Evolutionary conservation across 305 asterid species (phyloP).

Genomic region (Petunia hybrid): DNA sequence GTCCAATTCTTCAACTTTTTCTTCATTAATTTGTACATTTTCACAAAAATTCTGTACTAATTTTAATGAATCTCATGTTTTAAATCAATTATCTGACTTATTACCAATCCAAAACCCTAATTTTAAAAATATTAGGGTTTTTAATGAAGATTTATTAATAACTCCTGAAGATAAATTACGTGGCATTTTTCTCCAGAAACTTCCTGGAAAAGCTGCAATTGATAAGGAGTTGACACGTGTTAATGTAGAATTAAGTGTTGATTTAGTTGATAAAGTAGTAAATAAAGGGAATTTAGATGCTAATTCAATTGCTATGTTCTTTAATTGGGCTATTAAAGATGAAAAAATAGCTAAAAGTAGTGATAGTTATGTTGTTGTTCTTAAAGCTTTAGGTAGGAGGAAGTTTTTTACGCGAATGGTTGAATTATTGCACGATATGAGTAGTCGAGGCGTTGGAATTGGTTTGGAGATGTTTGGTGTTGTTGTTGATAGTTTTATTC

Average conservation of each 20-base stretch:
- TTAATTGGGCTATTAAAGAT: conserved; percentile 75
- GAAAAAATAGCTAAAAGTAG: conserved; percentile 42
- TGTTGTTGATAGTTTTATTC: conserved; percentile 68
- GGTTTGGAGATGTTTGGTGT: conserved; percentile 61
- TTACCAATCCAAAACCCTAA: conserved; percentile 50
- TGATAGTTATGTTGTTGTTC: conserved; percentile 47
- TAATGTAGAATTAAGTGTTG: conserved; percentile 57
- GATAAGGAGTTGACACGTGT: conserved; percentile 53
- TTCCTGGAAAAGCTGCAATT: conserved; percentile 54
- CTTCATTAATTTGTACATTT: no score
- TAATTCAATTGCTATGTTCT: conserved; percentile 61
- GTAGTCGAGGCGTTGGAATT: conserved; percentile 48
- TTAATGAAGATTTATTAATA: conserved; percentile 54
- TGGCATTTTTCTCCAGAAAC: conserved; percentile 77
- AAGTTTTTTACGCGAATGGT: conserved; percentile 69
- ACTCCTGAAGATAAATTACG: conserved; percentile 79
- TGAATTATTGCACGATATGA: conserved; percentile 63
- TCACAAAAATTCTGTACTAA: neutral
- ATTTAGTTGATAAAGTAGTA: conserved; percentile 64
- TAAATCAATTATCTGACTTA: conserved; percentile 69
- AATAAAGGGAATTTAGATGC: conserved; percentile 70
- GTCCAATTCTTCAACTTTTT: no score
- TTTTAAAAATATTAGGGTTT: conserved; percentile 33
- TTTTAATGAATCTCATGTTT: conserved; percentile 57
- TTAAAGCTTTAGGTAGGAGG: conserved; percentile 82